Percentiles rank a stretch among this genome's conserved stretches.
Conservation (phyloP, 2,329 filamentous ascomycete genomes). For the Dothideomycetidae sp. region DNA sequence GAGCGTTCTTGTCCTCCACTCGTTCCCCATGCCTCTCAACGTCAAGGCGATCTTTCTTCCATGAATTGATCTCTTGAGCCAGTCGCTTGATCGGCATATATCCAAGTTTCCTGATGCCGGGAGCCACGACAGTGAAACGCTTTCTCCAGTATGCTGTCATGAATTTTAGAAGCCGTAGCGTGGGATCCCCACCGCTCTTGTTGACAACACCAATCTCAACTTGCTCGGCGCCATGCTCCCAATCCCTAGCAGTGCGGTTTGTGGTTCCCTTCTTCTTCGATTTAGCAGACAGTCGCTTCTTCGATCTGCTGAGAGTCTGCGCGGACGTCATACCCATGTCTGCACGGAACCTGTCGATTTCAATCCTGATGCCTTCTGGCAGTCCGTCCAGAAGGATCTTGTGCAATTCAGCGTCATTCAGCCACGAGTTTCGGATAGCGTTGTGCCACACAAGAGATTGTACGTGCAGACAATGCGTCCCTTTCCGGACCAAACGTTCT, state of each 20-base stretch:
- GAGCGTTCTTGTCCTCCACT: constrained; percentile 50
- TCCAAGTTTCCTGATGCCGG: constrained; percentile 74
- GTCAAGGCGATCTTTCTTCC: constrained; percentile 48
- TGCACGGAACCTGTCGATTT: constrained; percentile 58
- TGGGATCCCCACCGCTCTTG: constrained; percentile 68
- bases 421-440: constrained; percentile 67
- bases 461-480: constrained; percentile 81
- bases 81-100: constrained; percentile 68
- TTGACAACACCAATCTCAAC: constrained; percentile 59
- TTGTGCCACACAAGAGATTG: constrained; percentile 84
- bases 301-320: constrained; percentile 18
- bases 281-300: constrained; percentile 24
- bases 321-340: constrained; percentile 43
- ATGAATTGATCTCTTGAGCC: constrained; percentile 58
- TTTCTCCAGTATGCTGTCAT: constrained; percentile 83
- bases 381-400: constrained; percentile 62
- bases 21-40: constrained; percentile 59
- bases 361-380: constrained; percentile 51
- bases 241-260: constrained; percentile 45
- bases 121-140: constrained; percentile 60
- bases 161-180: constrained; percentile 60
- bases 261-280: constrained; percentile 22
- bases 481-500: constrained; percentile 61
- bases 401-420: constrained; percentile 63
- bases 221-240: constrained; percentile 54